Evolutionary conservation across 2,329 filamentous ascomycete species (phyloP), one percentile per base, ranked within the genome.

Genomic region (Sclerotinia borealis): DNA sequence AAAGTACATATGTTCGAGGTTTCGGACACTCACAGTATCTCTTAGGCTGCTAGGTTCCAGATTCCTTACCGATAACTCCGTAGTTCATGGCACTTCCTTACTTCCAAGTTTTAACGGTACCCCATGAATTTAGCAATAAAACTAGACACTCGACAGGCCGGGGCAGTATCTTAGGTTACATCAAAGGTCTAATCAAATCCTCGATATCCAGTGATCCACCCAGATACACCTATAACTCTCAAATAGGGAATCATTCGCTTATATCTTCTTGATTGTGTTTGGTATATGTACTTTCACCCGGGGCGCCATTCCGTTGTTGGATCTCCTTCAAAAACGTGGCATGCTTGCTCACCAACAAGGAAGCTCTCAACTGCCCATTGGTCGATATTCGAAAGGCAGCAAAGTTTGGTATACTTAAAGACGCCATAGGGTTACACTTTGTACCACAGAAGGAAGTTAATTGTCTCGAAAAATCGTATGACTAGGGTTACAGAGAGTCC

Each of bases 341-440:
- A 61, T 43, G 59, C 59, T 61, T 51, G 59, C 59, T 49, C 56
- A 50, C 56, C 56, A 59, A 59, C 56, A 59, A 49, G 41, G 29
- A 37, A 49, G 39, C 17, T 36, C 17, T 17, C 15, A 15, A 4
- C 11, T 50, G 31, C 10, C 45, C 45, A 59, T 50, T 59, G 56
- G 43, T 13, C 5, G 9, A 6, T n/a, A n/a, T 48, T 37, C 22
- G 10, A 59, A 59, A 59, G 31, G 56, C 56, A 49, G 25, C 56
- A 27, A 59, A 50, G 43, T n/a, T 50, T 36, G 55, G 43, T 37
- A n/a, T n/a, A 37, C 34, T 13, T 25, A 6, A 49, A 49, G 17
- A 45, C 13, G 31, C 41, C 55, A 59, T 49, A 49, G 17, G n/a
- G 43, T 49, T 50, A 7, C 34, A 59, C 9, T 37, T 25, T 49